These are phyloP conservation scores for Candida fluviatilis DNA, from an alignment of 805 yeast species.

Conservation along the genomic window DNA sequence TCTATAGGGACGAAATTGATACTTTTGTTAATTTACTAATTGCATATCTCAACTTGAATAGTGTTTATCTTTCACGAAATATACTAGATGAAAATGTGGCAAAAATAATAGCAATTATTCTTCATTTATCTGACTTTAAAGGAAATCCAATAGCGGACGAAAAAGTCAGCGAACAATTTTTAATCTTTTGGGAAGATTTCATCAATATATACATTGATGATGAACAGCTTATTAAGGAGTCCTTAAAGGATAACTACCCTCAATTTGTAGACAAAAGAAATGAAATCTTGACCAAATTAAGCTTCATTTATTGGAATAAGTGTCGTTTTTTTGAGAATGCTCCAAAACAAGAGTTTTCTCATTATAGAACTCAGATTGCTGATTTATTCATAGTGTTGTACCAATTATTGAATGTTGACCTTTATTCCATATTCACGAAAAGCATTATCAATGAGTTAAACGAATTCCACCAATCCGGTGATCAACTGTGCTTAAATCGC, in stretches of 20 bases:
- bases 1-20: constrained; percentile 29
- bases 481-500: constrained; percentile 1
- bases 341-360: constrained; percentile 51
- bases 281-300: constrained; percentile 46
- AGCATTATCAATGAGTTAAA: constrained; percentile 2
- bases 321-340: constrained; percentile 42
- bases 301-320: constrained; percentile 67
- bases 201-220: constrained; percentile 52
- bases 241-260: constrained; percentile 5
- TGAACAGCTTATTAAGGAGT: constrained; percentile 23
- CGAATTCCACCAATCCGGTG: not conserved
- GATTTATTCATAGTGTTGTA: constrained; percentile 74
- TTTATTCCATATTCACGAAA: constrained; percentile 28
- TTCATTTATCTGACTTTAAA: constrained; percentile 53
- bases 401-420: constrained; percentile 53
- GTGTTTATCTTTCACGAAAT: constrained; percentile 37
- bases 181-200: constrained; percentile 67
- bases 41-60: constrained; percentile 44
- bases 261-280: constrained; percentile 14
- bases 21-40: constrained; percentile 44
- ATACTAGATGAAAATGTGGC: constrained; percentile 32
- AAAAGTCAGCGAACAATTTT: constrained; percentile 43
- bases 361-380: constrained; percentile 68
- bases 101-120: constrained; percentile 43
- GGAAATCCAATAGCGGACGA: constrained; percentile 60